These are phyloP conservation scores for Fusarium sp. DNA, from an alignment of 2,329 filamentous ascomycete species.

Conservation along the genomic window DNA sequence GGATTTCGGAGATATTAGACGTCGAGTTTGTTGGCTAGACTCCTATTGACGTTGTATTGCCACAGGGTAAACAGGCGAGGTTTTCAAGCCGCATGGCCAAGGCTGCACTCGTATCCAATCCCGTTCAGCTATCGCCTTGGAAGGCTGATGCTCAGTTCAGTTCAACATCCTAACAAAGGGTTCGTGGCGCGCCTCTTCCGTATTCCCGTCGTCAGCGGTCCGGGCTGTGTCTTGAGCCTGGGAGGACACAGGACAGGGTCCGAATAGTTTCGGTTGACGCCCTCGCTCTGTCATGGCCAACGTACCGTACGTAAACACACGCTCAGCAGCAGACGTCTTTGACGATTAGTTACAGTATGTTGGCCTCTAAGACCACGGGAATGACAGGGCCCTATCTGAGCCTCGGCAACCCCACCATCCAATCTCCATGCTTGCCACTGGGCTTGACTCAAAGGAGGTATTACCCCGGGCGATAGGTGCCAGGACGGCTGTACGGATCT, in stretches of 20 bases:
- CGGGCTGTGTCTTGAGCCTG: slow-evolving; percentile 12
- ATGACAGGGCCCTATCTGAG: slow-evolving; percentile 32
- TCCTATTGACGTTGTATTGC: slow-evolving; percentile 39
- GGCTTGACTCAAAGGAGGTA: slow-evolving; percentile 35
- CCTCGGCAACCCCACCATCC: slow-evolving; percentile 28
- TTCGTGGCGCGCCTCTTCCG: slow-evolving; percentile 33
- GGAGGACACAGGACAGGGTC: slow-evolving; percentile 20
- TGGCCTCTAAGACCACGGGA: slow-evolving; percentile 32
- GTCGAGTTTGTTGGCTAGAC: slow-evolving; percentile 5
- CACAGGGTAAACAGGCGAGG: slow-evolving; percentile 27
- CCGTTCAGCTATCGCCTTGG: slow-evolving; percentile 26
- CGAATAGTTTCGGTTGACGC: slow-evolving; percentile 37
- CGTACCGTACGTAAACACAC: background rate
- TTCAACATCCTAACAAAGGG: slow-evolving; percentile 1
- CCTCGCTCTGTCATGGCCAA: slow-evolving; percentile 3
- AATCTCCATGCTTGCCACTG: slow-evolving; percentile 19
- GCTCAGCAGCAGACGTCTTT: background rate
- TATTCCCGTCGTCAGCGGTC: background rate
- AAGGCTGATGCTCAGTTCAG: slow-evolving; percentile 3
- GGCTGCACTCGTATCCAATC: slow-evolving; percentile 31
- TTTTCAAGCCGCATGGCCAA: slow-evolving; percentile 41
- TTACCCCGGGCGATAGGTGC: slow-evolving; percentile 24
- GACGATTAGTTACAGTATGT: background rate
- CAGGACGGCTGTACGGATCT: slow-evolving; percentile 30
- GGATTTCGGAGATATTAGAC: background rate